These are phyloP conservation scores for Dipodascus geniculatus DNA, from an alignment of 805 yeast genomes.

Conservation along the genomic window DNA sequence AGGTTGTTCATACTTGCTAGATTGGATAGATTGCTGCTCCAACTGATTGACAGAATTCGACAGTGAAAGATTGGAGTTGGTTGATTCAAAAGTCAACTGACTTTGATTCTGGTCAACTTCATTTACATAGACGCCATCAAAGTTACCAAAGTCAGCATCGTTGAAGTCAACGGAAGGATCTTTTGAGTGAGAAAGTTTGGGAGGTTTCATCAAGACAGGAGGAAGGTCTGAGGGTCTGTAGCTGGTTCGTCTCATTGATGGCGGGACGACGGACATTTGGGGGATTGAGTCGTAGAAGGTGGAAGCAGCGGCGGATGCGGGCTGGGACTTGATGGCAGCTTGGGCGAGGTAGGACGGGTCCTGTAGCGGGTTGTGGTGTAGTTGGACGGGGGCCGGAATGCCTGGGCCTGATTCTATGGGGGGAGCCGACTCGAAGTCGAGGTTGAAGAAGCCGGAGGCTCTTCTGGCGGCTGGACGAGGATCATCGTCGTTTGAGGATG, in stretches of 20 bases:
- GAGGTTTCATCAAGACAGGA: not conserved
- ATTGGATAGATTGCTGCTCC: no score
- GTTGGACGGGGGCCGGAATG: not conserved
- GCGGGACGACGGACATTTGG: not conserved
- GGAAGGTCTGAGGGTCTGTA: not conserved
- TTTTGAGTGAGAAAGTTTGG: not conserved
- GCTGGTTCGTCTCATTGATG: not conserved
- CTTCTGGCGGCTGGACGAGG: not conserved
- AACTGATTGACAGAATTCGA: no score
- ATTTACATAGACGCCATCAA: not conserved
- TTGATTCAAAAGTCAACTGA: no score
- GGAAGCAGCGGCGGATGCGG: not conserved
- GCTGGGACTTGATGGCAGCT: not conserved
- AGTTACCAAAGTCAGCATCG: not conserved
- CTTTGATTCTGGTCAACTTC: not conserved
- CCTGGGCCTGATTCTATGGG: not conserved
- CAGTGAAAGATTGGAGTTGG: no score
- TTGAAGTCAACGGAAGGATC: not conserved
- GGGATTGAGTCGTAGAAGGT: not conserved
- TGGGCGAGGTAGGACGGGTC: not conserved
- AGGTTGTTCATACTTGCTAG: no score
- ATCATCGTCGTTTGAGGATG: not conserved
- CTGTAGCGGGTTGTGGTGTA: not conserved
- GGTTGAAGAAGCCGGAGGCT: not conserved
- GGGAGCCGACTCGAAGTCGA: not conserved